These are phyloP conservation scores for Wallemia mellicola DNA, from an alignment of 1,284 basidiomycete genomes.

Conservation along the genomic window DNA sequence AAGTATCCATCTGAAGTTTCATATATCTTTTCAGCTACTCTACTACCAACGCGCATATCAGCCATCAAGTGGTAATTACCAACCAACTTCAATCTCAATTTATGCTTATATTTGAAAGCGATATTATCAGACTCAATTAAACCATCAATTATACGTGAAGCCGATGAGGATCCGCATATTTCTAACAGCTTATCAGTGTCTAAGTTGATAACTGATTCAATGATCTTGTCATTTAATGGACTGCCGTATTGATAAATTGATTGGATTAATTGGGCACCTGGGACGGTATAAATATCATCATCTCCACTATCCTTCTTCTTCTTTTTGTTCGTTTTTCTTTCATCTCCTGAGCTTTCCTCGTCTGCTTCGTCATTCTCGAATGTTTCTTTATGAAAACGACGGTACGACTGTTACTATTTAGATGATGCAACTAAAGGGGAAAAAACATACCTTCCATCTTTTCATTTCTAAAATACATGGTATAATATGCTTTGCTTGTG, in stretches of 20 bases:
- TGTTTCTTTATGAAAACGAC: neutral
- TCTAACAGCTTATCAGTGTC: conserved; percentile 28
- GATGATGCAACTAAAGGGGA: no score
- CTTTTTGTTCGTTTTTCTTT: neutral
- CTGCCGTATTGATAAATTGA: neutral
- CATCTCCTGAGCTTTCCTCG: neutral
- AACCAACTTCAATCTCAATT: conserved; percentile 39
- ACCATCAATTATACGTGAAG: conserved; percentile 53
- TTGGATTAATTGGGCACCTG: neutral
- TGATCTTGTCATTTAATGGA: neutral
- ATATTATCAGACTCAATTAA: conserved; percentile 39
- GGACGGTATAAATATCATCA: neutral
- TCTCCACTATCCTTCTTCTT: neutral
- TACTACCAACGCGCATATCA: conserved; percentile 59
- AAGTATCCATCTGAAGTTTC: conserved; percentile 58
- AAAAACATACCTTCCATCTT: neutral
- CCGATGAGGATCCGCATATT: conserved; percentile 37
- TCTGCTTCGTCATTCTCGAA: neutral
- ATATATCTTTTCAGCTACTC: conserved; percentile 66
- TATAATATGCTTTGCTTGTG: neutral
- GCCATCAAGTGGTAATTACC: conserved; percentile 46
- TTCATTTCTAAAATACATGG: neutral
- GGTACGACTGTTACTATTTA: neutral
- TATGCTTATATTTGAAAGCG: conserved; percentile 31
- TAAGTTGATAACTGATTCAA: conserved; percentile 28